Evolutionary conservation across 768 basidiomycete genomes (phyloP).

Genomic region (Pisolithus tinctorius): DNA sequence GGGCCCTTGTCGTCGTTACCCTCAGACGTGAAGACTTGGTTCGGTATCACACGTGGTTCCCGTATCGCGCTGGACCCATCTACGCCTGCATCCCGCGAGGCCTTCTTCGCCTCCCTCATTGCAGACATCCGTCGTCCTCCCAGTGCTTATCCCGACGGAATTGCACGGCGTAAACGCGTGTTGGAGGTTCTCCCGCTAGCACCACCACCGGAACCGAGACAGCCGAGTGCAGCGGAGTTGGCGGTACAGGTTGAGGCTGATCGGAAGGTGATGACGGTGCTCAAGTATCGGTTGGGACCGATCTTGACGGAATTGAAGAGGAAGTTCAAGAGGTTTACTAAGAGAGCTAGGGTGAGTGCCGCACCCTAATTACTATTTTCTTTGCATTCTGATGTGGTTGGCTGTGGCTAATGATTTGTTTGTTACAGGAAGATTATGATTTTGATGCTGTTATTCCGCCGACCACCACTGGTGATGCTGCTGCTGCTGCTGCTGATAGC

Average conservation of each 20-base stretch:
- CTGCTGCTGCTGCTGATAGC: not conserved
- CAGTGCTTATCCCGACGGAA: slow-evolving; percentile 82
- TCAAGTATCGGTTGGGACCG: slow-evolving; percentile 88
- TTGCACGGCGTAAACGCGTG: slow-evolving; percentile 75
- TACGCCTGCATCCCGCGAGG: slow-evolving; percentile 44
- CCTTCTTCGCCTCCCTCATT: slow-evolving; percentile 74
- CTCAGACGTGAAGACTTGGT: slow-evolving; percentile 84
- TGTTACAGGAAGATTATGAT: slow-evolving; percentile 65
- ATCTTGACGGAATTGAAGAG: slow-evolving; percentile 85
- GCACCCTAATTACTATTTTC: too few species aligned
- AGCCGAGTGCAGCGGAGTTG: slow-evolving; percentile 76
- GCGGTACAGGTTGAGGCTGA: slow-evolving; percentile 81
- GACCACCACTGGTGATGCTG: slow-evolving; percentile 6
- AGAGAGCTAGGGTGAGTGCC: slow-evolving; percentile 60
- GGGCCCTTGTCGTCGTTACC: slow-evolving; percentile 66
- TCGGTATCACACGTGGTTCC: slow-evolving; percentile 71
- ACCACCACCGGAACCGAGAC: slow-evolving; percentile 80
- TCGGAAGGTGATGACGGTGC: slow-evolving; percentile 63
- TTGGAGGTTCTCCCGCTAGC: slow-evolving; percentile 85
- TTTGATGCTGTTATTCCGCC: slow-evolving; percentile 28
- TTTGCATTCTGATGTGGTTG: not conserved
- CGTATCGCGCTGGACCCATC: slow-evolving; percentile 61
- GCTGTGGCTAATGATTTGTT: slow-evolving; percentile 5
- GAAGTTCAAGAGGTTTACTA: slow-evolving; percentile 87
- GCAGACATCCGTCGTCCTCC: slow-evolving; percentile 69